Percentiles rank a stretch among this genome's conserved stretches.
Conservation (phyloP, 2,329 filamentous ascomycete genomes). For the Aspergillus melleus region DNA sequence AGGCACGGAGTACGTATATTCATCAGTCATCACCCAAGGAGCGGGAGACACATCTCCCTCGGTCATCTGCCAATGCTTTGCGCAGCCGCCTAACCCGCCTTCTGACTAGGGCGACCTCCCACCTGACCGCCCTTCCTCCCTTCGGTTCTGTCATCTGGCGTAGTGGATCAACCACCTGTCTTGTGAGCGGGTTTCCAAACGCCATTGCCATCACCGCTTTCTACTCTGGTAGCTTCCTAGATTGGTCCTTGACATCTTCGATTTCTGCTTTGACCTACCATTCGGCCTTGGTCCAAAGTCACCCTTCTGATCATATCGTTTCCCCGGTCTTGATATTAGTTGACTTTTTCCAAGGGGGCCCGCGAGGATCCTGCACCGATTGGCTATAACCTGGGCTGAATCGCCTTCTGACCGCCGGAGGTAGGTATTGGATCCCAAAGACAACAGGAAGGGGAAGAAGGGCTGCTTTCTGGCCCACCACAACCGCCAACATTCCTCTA, state of each 20-base stretch:
- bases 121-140: constrained; percentile 15
- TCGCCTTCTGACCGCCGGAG: neutral
- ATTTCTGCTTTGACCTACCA: constrained; percentile 7
- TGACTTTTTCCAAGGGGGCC: constrained; percentile 8
- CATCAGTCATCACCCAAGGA: neutral
- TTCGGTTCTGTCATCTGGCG: constrained; percentile 21
- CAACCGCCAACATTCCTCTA: constrained; percentile 80
- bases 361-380: constrained; percentile 6
- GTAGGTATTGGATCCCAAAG: neutral
- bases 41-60: too few relatives aligned
- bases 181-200: constrained; percentile 18
- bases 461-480: constrained; percentile 76
- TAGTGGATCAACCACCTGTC: constrained; percentile 18
- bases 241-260: neutral
- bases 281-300: neutral
- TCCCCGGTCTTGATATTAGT: constrained; percentile 8
- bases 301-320: constrained; percentile 8
- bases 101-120: constrained; percentile 6
- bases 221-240: constrained; percentile 10
- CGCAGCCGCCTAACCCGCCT: constrained; percentile 6
- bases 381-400: neutral
- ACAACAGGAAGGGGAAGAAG: constrained; percentile 31
- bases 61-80: constrained; percentile 3
- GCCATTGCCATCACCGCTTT: constrained; percentile 15
- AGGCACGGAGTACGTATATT: too few relatives aligned